A percentile compares a stretch with the other conserved stretches of the same genome.
Conservation (phyloP, 2,329 filamentous ascomycete genomes). For the Ophiostoma himal-ulmi region DNA sequence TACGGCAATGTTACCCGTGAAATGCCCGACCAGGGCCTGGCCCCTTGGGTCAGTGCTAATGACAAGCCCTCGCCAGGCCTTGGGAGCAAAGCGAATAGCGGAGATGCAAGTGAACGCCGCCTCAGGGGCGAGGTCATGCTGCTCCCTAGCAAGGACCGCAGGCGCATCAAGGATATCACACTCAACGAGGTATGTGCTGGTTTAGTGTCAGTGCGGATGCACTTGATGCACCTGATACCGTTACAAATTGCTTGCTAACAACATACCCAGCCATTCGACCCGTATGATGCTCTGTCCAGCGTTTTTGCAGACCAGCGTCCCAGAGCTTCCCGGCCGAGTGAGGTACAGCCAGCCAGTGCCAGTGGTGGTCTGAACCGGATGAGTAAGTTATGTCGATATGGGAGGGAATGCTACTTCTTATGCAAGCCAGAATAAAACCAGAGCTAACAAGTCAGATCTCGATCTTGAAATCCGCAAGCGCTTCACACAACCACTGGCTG, state of each 20-base stretch:
- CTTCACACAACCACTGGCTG: slow-evolving; percentile 56
- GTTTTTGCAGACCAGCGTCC: slow-evolving; percentile 48
- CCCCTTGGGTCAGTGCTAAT: slow-evolving; percentile 66
- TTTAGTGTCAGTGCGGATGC: not conserved
- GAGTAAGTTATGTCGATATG: slow-evolving; percentile 49
- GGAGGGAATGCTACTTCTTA: not conserved
- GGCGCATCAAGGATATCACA: slow-evolving; percentile 59
- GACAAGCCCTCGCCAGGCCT: slow-evolving; percentile 56
- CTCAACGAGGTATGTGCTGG: slow-evolving; percentile 54
- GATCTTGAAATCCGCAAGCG: slow-evolving; percentile 63
- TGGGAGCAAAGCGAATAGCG: slow-evolving; percentile 56
- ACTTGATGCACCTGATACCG: not conserved
- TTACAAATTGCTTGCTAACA: not conserved
- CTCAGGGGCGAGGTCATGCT: slow-evolving; percentile 67
- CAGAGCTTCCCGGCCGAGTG: slow-evolving; percentile 45
- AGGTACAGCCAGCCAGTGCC: slow-evolving; percentile 57
- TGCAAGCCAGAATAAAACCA: not conserved
- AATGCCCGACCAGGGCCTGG: slow-evolving; percentile 61
- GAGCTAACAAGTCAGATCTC: slow-evolving; percentile 44
- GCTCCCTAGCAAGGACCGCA: slow-evolving; percentile 58
- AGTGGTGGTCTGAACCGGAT: slow-evolving; percentile 67
- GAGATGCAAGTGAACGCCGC: slow-evolving; percentile 59
- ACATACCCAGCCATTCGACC: slow-evolving; percentile 42
- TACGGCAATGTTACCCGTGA: slow-evolving; percentile 65
- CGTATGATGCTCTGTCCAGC: slow-evolving; percentile 48